A percentile compares a stretch with the other conserved stretches of the same genome.
Evolutionary conservation across 1,139 yeast species (phyloP).

Genomic region (Petasospora fabianii): DNA sequence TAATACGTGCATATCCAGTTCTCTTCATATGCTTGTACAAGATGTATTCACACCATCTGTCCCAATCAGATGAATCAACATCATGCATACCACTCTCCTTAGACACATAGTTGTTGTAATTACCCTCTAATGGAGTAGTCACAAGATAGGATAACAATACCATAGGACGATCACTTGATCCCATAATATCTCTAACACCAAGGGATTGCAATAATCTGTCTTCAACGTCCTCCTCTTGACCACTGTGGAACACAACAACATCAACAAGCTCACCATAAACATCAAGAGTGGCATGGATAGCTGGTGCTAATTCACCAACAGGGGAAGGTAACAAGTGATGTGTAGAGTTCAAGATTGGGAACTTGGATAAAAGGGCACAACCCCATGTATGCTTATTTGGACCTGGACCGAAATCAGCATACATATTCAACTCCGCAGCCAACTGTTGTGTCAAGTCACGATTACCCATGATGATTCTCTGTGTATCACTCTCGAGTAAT

Average conservation of each 20-base stretch:
- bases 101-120: constrained; percentile 88
- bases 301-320: constrained; percentile 97
- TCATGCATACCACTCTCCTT: constrained; percentile 84
- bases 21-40: constrained; percentile 82
- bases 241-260: constrained; percentile 94
- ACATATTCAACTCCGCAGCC: constrained; percentile 92
- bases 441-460: constrained; percentile 88
- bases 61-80: constrained; percentile 92
- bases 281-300: constrained; percentile 91
- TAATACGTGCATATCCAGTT: constrained; percentile 90
- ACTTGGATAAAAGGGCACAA: constrained; percentile 83
- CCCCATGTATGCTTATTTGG: constrained; percentile 99
- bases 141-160: constrained; percentile 86
- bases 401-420: constrained; percentile 96
- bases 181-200: constrained; percentile 78
- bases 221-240: constrained; percentile 95
- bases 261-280: constrained; percentile 85
- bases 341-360: constrained; percentile 85
- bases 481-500: constrained; percentile 87
- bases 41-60: constrained; percentile 97
- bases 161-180: constrained; percentile 68
- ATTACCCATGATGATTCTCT: constrained; percentile 90
- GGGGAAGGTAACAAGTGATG: constrained; percentile 94
- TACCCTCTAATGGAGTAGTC: constrained; percentile 80
- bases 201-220: constrained; percentile 86